Evolutionary conservation across 2,329 filamentous ascomycete genomes (phyloP), one percentile per base, ranked within the genome.

Genomic region (Fusarium mexicanum): DNA sequence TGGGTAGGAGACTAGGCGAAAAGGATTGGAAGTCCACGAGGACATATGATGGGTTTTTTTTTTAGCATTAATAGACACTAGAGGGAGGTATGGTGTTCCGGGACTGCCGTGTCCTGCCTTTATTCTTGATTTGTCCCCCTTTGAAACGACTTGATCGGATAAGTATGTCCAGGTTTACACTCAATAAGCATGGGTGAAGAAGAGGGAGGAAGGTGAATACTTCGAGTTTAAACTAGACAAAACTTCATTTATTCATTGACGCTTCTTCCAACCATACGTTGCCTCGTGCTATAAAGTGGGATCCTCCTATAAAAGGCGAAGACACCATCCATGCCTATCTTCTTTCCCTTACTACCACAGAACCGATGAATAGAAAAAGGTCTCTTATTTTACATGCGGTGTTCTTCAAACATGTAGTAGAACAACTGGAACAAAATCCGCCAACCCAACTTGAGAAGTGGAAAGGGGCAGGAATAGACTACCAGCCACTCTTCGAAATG

Each of bases 201-300:
- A 37, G 9, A 24, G 8, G 24, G 31, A 44, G 8, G 7, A 24
- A 22, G 29, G 14, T 8, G 11, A 26, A 46, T n/a, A 50, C 26
- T 33, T 29, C 41, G 37, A n/a, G 11, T 26, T 67, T 33, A 57
- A 70, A 66, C 55, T 64, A 73, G 69, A 61, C 68, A 71, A 66
- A 73, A 74, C 66, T 73, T 79, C 78, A 75, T 79, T 75, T 78
- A 78, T 71, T 79, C 78, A 77, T 79, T 72, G 44, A 59, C 46
- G 67, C 71, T 70, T 67, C 75, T 64, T 53, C 70, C 43, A 69
- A 66, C 69, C 70, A 50, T 73, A 60, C 62, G 60, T 69, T 47
- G 55, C 64, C 62, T 69, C 65, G 61, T 58, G 61, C 69, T 53
- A 54, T 55, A 33, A 57, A 78, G 64, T 57, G 44, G 66, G 38